Percentiles rank a stretch among this genome's conserved stretches.
phyloP scores from a whole-genome alignment of 2,329 filamentous ascomycete genomes.

The Curvularia sp. region DNA sequence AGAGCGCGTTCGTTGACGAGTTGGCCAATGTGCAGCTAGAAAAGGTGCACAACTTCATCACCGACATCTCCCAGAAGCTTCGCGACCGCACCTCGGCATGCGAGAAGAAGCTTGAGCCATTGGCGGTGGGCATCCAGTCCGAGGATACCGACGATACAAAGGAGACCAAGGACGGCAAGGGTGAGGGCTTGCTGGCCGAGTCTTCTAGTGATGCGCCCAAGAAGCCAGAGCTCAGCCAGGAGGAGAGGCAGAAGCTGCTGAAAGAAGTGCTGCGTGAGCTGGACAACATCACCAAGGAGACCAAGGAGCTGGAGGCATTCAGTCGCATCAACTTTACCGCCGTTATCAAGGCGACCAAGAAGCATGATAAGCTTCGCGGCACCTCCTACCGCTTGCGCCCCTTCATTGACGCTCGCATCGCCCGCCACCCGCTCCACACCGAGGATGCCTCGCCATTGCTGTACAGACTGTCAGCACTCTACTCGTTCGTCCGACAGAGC shows the following conservation, averaged over 20 bases:
- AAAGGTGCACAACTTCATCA: conserved; percentile 91
- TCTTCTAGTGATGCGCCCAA: conserved; percentile 28
- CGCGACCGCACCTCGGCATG: conserved; percentile 79
- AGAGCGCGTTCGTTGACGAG: conserved; percentile 92
- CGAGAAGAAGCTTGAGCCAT: conserved; percentile 68
- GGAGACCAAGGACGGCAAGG: conserved; percentile 13
- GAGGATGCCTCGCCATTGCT: conserved; percentile 91
- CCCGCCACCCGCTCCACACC: conserved; percentile 91
- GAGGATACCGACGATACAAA: conserved; percentile 28
- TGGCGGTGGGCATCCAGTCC: conserved; percentile 52
- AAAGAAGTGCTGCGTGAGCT: conserved; percentile 79
- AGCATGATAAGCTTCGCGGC: conserved; percentile 94
- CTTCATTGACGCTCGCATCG: conserved; percentile 86
- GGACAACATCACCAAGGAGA: conserved; percentile 86
- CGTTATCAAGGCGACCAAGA: conserved; percentile 98
- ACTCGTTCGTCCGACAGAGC: conserved; percentile 89
- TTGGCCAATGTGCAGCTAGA: conserved; percentile 93
- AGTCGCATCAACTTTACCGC: conserved; percentile 97
- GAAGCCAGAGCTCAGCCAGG: conserved; percentile 44
- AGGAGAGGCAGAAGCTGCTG: conserved; percentile 62
- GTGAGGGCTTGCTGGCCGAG: conserved; percentile 26
- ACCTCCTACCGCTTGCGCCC: conserved; percentile 86
- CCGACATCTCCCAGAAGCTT: conserved; percentile 79
- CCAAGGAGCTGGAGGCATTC: conserved; percentile 93
- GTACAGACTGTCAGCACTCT: conserved; percentile 90